Evolutionary conservation across 208 protist genomes (phyloP).

Genomic region (Trypanosoma vivax): DNA sequence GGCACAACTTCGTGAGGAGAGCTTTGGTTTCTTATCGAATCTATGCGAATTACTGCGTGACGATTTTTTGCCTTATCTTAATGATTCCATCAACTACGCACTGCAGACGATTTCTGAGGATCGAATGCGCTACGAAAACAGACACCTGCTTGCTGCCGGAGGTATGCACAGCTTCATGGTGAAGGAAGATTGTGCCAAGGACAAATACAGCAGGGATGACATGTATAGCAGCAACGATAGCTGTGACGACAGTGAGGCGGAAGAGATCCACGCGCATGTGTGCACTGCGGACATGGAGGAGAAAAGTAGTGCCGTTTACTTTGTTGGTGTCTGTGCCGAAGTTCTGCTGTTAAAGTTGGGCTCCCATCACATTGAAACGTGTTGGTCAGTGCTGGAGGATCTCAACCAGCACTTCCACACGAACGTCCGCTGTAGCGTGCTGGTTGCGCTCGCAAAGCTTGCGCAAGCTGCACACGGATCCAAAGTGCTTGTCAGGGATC

Average conservation of each 20-base stretch:
- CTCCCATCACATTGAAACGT: slow-evolving; percentile 33
- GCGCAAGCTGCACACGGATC: slow-evolving; percentile 46
- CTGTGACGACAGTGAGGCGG: slow-evolving; percentile 27
- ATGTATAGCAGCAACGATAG: slow-evolving; percentile 19
- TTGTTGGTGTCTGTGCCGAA: slow-evolving; percentile 75
- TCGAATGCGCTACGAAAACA: slow-evolving; percentile 45
- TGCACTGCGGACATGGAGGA: slow-evolving; percentile 80
- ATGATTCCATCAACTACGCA: slow-evolving; percentile 52
- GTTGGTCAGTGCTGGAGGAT: slow-evolving; percentile 38
- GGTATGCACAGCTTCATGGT: slow-evolving; percentile 17
- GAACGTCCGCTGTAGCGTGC: slow-evolving; percentile 59
- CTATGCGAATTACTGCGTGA: slow-evolving; percentile 65
- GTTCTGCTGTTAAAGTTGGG: slow-evolving; percentile 44
- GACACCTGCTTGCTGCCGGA: slow-evolving; percentile 49
- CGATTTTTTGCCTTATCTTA: slow-evolving; percentile 58
- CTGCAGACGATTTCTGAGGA: slow-evolving; percentile 66
- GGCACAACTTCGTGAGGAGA: slow-evolving; percentile 67
- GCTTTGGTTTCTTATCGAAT: slow-evolving; percentile 80
- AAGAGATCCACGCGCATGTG: slow-evolving; percentile 63
- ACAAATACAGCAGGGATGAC: slow-evolving; percentile 14
- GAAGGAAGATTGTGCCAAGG: slow-evolving; percentile 5
- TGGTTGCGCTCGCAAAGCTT: slow-evolving; percentile 56
- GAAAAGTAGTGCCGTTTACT: slow-evolving; percentile 74
- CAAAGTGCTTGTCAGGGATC: slow-evolving; percentile 12
- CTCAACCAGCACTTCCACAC: slow-evolving; percentile 55